Conservation (phyloP, 805 yeast genomes). For the Nakazawaea pomicola region DNA sequence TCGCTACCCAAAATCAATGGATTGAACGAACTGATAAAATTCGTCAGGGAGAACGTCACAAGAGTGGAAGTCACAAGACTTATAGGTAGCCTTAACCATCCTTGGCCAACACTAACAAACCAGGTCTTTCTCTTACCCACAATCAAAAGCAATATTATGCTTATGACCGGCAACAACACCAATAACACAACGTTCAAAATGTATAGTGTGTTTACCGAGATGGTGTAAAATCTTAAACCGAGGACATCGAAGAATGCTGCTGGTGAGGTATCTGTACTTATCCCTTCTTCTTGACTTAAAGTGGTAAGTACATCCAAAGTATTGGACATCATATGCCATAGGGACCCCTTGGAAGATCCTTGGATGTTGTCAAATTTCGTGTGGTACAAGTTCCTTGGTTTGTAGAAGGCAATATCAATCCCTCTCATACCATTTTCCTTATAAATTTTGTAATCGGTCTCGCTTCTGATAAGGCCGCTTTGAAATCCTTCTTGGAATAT, state of each 20-base stretch:
- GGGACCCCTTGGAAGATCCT: slow-evolving; percentile 58
- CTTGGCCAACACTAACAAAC: slow-evolving; percentile 36
- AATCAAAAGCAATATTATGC: slow-evolving; percentile 41
- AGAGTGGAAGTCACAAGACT: slow-evolving; percentile 43
- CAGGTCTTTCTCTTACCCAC: slow-evolving; percentile 43
- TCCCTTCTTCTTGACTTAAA: slow-evolving; percentile 36
- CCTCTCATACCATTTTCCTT: slow-evolving; percentile 68
- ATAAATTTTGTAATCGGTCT: slow-evolving; percentile 82
- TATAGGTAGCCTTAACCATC: slow-evolving; percentile 54
- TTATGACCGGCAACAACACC: slow-evolving; percentile 48
- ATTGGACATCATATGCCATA: slow-evolving; percentile 81
- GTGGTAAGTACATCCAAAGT: slow-evolving; percentile 54
- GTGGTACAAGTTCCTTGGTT: slow-evolving; percentile 81
- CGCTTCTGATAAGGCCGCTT: slow-evolving; percentile 64
- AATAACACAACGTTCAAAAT: slow-evolving; percentile 49
- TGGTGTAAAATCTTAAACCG: slow-evolving; percentile 49
- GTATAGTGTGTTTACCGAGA: slow-evolving; percentile 46
- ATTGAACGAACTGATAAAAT: slow-evolving; percentile 35
- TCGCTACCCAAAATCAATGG: slow-evolving; percentile 49
- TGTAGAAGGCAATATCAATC: slow-evolving; percentile 83
- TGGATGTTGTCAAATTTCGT: slow-evolving; percentile 67
- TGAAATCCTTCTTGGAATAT: slow-evolving; percentile 83
- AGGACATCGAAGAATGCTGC: slow-evolving; percentile 66
- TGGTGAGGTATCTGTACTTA: slow-evolving; percentile 26
- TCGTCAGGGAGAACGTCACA: slow-evolving; percentile 31